Evolutionary conservation across 1,284 basidiomycete genomes (phyloP).

Genomic region (Phylloboletellus chloephorus): DNA sequence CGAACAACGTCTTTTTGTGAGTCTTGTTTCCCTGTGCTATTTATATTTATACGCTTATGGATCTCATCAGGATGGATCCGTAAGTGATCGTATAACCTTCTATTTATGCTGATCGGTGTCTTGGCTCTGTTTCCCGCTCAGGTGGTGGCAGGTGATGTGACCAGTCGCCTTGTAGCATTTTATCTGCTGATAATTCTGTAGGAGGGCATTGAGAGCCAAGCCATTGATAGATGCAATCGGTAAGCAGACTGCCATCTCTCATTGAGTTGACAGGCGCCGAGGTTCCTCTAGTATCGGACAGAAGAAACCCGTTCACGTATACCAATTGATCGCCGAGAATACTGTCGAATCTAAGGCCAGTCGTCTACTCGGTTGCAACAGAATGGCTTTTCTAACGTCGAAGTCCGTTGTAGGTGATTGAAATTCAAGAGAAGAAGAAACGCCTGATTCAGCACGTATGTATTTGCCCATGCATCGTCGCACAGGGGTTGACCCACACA

Average conservation of each 20-base stretch:
- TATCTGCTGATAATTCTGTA: constrained; percentile 27
- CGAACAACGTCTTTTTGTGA: constrained; percentile 85
- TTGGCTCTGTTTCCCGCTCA: constrained; percentile 22
- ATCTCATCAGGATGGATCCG: constrained; percentile 71
- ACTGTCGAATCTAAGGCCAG: constrained; percentile 78
- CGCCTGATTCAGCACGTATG: constrained; percentile 61
- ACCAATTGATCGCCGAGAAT: constrained; percentile 82
- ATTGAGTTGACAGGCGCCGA: constrained; percentile 3
- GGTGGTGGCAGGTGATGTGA: constrained; percentile 64
- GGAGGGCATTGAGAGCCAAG: constrained; percentile 86
- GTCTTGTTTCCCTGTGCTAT: constrained; percentile 27
- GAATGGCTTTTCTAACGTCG: not conserved
- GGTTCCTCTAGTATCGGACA: constrained; percentile 66
- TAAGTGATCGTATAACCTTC: constrained; percentile 36
- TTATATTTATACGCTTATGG: constrained; percentile 5
- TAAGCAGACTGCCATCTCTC: constrained; percentile 21
- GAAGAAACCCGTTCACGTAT: constrained; percentile 75
- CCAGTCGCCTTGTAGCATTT: not conserved
- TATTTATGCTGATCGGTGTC: constrained; percentile 11
- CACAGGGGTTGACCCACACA: constrained; percentile 2
- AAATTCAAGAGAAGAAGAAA: constrained; percentile 81
- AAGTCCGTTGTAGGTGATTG: constrained; percentile 49
- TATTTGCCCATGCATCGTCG: not conserved
- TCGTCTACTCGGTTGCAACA: not conserved
- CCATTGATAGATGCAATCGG: constrained; percentile 77